Conservation (phyloP, 1,284 basidiomycete genomes). For the Ceratobasidium sp. region DNA sequence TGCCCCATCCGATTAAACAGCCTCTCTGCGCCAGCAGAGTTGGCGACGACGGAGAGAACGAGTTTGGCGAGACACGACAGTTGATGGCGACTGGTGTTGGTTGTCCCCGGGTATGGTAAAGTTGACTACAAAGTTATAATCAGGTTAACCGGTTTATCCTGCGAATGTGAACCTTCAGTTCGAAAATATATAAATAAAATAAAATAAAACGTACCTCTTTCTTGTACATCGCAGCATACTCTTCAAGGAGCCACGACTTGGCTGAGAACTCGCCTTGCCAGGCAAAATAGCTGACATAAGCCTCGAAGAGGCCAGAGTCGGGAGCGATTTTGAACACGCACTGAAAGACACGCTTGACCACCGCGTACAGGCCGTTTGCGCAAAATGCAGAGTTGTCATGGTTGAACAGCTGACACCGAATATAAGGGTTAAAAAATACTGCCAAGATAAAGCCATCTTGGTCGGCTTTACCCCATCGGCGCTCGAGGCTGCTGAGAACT, state of each 20-base stretch:
- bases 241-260: neutral
- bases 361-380: neutral
- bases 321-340: neutral
- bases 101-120: neutral
- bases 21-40: slow-evolving; percentile 47
- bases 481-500: slow-evolving; percentile 3
- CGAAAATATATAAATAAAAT: neutral
- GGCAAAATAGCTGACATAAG: neutral
- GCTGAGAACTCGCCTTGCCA: neutral
- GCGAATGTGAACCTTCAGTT: neutral
- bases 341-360: neutral
- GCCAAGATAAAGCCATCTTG: slow-evolving; percentile 21
- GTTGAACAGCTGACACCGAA: slow-evolving; percentile 5
- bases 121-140: neutral
- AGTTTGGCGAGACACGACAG: slow-evolving; percentile 46
- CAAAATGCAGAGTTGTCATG: neutral
- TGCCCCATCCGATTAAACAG: slow-evolving; percentile 47
- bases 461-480: slow-evolving; percentile 10
- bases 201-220: neutral
- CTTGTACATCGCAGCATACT: neutral
- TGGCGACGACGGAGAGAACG: slow-evolving; percentile 47
- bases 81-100: slow-evolving; percentile 41
- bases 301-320: neutral
- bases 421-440: slow-evolving; percentile 13
- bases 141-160: neutral